These are phyloP conservation scores for Podospora appendiculata DNA, from an alignment of 495 filamentous ascomycete species.

Conservation along the genomic window DNA sequence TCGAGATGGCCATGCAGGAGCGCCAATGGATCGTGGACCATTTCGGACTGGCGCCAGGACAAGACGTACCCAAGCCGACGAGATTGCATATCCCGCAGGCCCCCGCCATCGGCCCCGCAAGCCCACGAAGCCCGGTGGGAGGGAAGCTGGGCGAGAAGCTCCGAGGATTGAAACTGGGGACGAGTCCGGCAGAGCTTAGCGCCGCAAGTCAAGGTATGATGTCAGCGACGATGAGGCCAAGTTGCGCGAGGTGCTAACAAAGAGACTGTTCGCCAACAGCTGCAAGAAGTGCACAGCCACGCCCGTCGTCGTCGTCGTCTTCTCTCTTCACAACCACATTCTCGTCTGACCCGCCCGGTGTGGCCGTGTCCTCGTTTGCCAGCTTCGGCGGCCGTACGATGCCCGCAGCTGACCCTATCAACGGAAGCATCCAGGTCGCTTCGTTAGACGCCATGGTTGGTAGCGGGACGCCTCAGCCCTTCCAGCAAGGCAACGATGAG, in stretches of 20 bases:
- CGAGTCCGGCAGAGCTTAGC: constrained; percentile 52
- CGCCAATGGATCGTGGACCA: constrained; percentile 74
- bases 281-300: constrained; percentile 11
- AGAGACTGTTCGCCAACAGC: constrained; percentile 2
- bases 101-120: constrained; percentile 27
- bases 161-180: constrained; percentile 66
- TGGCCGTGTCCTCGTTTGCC: background rate
- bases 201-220: constrained; percentile 38
- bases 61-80: constrained; percentile 17
- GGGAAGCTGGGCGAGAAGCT: constrained; percentile 69
- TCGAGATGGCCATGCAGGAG: constrained; percentile 74
- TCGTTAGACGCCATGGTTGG: constrained; percentile 42
- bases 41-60: constrained; percentile 51
- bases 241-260: no score
- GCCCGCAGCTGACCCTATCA: background rate
- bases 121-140: constrained; percentile 55
- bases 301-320: background rate
- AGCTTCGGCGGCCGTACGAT: constrained; percentile 2
- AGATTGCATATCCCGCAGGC: constrained; percentile 19
- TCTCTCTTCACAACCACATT: background rate
- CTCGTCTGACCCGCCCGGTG: background rate
- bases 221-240: background rate
- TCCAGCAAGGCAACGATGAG: constrained; percentile 17
- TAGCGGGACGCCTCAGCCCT: constrained; percentile 16
- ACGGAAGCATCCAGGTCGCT: constrained; percentile 20